These are phyloP conservation scores for Solanum pinnatisectum DNA, from an alignment of 257 asterid genomes.

Conservation along the genomic window DNA sequence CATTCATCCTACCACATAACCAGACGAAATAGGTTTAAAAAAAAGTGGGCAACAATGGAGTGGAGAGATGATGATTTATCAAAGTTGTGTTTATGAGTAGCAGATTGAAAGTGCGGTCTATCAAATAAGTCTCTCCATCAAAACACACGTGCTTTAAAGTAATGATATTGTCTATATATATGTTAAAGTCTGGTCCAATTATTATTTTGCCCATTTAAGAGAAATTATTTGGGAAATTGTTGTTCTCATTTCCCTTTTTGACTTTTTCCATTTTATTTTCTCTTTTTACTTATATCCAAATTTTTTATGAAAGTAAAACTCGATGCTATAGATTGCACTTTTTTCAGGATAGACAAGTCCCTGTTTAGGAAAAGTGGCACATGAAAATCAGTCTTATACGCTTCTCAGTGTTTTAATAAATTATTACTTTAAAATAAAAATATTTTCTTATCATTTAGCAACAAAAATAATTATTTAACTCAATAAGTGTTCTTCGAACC, in stretches of 20 bases:
- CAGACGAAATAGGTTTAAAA: not conserved
- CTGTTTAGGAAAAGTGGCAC: not conserved
- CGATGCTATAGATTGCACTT: not conserved
- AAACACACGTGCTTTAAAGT: conserved; percentile 41
- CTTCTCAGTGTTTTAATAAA: not conserved
- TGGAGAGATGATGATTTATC: conserved; percentile 20
- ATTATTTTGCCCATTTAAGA: not conserved
- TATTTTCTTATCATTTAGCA: not conserved
- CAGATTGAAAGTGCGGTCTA: conserved; percentile 15
- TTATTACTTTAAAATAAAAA: not conserved
- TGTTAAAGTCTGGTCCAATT: not conserved
- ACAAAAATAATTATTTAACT: not conserved
- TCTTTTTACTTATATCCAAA: not conserved
- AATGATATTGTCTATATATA: conserved; percentile 23
- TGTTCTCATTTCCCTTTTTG: not conserved
- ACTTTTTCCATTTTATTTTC: not conserved
- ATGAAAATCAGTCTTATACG: not conserved
- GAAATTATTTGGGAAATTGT: not conserved
- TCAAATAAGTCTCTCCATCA: conserved; percentile 12
- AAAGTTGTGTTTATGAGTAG: not conserved
- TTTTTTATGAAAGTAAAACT: not conserved
- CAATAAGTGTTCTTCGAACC: not conserved
- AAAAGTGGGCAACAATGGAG: conserved; percentile 4
- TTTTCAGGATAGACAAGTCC: not conserved
- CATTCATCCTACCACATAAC: not conserved